phyloP scores from a whole-genome alignment of 768 basidiomycete species.

The Mycena venus region DNA sequence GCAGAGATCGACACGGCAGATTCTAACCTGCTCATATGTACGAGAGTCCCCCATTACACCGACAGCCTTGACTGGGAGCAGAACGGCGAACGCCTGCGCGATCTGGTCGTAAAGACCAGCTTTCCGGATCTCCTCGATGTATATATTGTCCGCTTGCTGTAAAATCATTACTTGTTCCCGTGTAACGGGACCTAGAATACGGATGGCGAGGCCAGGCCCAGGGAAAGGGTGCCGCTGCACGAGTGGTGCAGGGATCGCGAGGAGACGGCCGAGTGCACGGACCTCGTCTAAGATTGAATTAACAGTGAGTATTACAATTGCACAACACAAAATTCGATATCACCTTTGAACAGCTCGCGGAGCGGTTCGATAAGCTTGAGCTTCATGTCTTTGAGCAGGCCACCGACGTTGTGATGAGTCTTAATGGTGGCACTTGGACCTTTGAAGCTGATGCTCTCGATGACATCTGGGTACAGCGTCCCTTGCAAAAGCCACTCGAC shows the following conservation, averaged over 20 bases:
- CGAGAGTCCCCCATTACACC: constrained; percentile 98
- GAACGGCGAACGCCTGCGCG: constrained; percentile 95
- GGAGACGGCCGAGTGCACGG: constrained; percentile 89
- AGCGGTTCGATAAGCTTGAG: constrained; percentile 98
- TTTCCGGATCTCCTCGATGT: constrained; percentile 96
- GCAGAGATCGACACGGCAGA: neutral
- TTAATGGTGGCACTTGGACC: too few relatives aligned
- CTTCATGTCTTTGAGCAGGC: constrained; percentile 96
- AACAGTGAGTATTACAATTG: constrained; percentile 14
- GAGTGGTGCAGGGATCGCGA: constrained; percentile 91
- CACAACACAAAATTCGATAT: neutral
- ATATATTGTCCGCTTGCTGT: constrained; percentile 94
- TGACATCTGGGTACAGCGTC: constrained; percentile 98
- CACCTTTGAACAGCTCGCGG: constrained; percentile 98
- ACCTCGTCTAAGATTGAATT: constrained; percentile 89
- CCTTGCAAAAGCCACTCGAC: constrained; percentile 99
- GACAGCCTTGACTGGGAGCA: constrained; percentile 95
- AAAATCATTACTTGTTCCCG: constrained; percentile 92
- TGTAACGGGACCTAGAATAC: constrained; percentile 95
- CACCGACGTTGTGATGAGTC: constrained; percentile 99
- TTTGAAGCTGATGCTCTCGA: too few relatives aligned
- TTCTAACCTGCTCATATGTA: constrained; percentile 91
- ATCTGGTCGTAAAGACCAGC: constrained; percentile 95
- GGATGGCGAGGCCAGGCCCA: constrained; percentile 97
- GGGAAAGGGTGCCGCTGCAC: constrained; percentile 99